Conservation (phyloP, 164 flowering plant genomes). For the Annona cherimola region DNA sequence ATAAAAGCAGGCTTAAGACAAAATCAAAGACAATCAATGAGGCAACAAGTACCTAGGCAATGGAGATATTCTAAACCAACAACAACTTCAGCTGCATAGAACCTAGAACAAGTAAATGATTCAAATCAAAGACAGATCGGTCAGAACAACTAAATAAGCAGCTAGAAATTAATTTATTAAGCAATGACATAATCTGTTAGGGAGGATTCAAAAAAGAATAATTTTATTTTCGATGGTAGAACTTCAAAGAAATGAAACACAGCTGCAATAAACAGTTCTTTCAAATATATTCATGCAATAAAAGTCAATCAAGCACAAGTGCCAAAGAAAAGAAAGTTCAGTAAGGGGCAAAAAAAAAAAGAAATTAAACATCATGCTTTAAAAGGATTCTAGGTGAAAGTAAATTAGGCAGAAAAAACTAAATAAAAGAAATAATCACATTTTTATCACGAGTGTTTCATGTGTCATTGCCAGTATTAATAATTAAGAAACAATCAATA, state of each 20-base stretch:
- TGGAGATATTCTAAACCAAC: constrained; percentile 96
- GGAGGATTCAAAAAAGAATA: background rate
- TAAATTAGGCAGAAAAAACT: background rate
- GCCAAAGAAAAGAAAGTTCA: background rate
- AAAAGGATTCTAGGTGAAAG: background rate
- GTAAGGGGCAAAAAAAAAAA: background rate
- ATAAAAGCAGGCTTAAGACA: background rate
- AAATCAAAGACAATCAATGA: background rate
- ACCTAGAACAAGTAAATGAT: constrained; percentile 40
- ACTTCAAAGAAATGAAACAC: background rate
- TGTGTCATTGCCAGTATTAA: background rate
- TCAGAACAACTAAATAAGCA: background rate
- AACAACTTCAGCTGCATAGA: constrained; percentile 90
- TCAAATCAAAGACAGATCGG: constrained; percentile 1
- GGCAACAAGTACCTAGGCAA: constrained; percentile 63
- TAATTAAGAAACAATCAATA: background rate
- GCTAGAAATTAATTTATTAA: background rate
- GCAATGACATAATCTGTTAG: background rate
- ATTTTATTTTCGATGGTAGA: background rate
- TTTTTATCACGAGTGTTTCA: background rate
- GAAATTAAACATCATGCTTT: background rate
- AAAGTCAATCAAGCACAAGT: background rate
- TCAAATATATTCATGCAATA: background rate
- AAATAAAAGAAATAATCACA: background rate
- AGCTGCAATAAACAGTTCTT: background rate